Conservation (phyloP, 345 rosid genomes). For the Laguncularia racemosa region DNA sequence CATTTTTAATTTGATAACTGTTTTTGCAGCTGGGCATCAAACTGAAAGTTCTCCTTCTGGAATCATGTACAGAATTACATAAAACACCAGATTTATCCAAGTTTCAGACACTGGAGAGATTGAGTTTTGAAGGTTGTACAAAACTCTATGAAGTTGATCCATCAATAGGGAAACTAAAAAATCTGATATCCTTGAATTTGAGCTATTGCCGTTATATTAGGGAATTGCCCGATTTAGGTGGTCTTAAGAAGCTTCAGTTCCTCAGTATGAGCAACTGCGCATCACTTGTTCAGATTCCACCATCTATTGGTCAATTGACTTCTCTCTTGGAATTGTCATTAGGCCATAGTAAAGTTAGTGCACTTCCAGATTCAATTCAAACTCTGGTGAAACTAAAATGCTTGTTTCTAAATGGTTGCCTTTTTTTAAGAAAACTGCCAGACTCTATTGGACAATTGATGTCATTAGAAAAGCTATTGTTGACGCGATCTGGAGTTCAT, state of each 20-base stretch:
- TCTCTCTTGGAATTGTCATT: background rate
- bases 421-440: background rate
- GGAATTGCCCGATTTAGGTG: background rate
- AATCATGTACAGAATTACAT: background rate
- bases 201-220: accelerated
- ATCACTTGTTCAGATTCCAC: background rate
- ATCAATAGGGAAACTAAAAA: background rate
- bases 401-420: background rate
- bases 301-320: background rate
- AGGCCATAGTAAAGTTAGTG: background rate
- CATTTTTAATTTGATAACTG: too few relatives aligned
- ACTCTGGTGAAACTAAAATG: background rate
- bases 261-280: background rate
- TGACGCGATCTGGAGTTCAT: background rate
- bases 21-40: conserved; percentile 1
- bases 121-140: background rate
- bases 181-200: background rate
- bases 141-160: background rate
- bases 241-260: background rate
- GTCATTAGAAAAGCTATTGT: background rate
- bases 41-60: background rate
- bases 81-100: background rate
- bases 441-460: conserved; percentile 1
- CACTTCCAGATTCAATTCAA: background rate
- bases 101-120: background rate